Evolutionary conservation across 352 stramenopile species (phyloP), one percentile per base, ranked within the genome.

Genomic region (Pythium plurisporium): DNA sequence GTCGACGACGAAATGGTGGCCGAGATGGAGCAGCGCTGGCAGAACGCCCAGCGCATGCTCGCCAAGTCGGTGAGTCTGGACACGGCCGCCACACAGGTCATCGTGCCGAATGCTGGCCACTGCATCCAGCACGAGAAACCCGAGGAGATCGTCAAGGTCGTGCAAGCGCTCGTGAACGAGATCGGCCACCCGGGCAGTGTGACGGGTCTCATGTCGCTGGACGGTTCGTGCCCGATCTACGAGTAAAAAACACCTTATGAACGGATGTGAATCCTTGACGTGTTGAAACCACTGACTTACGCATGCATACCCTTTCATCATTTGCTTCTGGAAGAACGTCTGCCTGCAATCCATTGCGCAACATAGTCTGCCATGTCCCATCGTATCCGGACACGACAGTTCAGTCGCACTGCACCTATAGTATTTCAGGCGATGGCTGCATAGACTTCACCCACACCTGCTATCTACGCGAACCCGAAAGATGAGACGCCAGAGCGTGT

Each of bases 121-220:
- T 81, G 69, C 51, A 90, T 92, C 46, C 77, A 83, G 36, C 82
- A 92, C 31, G 82, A 92, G 30, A 72, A 87, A 14, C 79, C 82
- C 1, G 75, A 90, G 37, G 76, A 75, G 11, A 56, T 90, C 46
- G 66, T 64, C 38, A 71, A 71, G 5, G 76, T 73, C 29, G 70
- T 92, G 55, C 79, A 70, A 19, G 75, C 74, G n/a, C 65, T 92
- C 19, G 65, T 89, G 27, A 55, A 59, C 14, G 68, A 73, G 19
- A 33, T 59, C 7, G 30, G 31, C 41, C n/a, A 70, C 5, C 40
- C 47, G 8, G 42, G 46, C 9, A 34, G 23, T 23, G 31, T 26
- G 2, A 33, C 36, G 34, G 54, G 51, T 22, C 41, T 62, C 15
- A 49, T 20, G 29, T 55, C 59, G 5, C 37, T 64, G 29, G 26